phyloP scores from a whole-genome alignment of 1,284 basidiomycete species.

The Pyrrhoderma noxium region DNA sequence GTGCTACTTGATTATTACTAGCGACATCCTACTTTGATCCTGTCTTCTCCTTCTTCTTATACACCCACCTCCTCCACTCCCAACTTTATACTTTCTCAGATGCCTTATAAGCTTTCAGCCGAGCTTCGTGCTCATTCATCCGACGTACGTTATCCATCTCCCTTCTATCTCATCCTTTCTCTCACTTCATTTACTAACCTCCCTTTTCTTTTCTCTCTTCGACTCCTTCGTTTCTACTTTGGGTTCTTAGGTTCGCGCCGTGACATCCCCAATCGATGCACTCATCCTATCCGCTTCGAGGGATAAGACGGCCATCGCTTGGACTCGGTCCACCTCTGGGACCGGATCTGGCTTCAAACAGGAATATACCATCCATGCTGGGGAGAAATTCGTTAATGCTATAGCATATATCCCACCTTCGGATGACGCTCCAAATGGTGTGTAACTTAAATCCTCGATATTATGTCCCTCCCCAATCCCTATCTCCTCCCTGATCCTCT shows the following conservation, averaged over 20 bases:
- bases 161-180: conserved; percentile 1
- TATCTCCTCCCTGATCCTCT: neutral
- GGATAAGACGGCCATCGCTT: conserved; percentile 83
- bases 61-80: conserved; percentile 2
- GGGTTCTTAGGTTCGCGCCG: conserved; percentile 67
- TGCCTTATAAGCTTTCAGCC: conserved; percentile 83
- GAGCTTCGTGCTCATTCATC: conserved; percentile 63
- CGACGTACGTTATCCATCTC: conserved; percentile 59
- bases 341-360: conserved; percentile 41
- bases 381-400: conserved; percentile 76
- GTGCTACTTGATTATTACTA: neutral
- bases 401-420: conserved; percentile 69
- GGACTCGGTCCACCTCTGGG: conserved; percentile 52
- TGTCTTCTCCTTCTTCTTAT: neutral
- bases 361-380: conserved; percentile 52
- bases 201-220: conserved; percentile 5
- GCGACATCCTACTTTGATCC: neutral
- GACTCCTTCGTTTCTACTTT: conserved; percentile 23
- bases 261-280: conserved; percentile 61
- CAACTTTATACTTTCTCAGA: conserved; percentile 27
- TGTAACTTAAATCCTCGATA: conserved; percentile 17
- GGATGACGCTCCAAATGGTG: conserved; percentile 62
- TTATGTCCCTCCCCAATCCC: conserved; percentile 14
- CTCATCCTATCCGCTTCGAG: conserved; percentile 83
- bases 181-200: neutral